Evolutionary conservation across 2,329 filamentous ascomycete species (phyloP), one percentile per base, ranked within the genome.

Genomic region (Venturia asperata): DNA sequence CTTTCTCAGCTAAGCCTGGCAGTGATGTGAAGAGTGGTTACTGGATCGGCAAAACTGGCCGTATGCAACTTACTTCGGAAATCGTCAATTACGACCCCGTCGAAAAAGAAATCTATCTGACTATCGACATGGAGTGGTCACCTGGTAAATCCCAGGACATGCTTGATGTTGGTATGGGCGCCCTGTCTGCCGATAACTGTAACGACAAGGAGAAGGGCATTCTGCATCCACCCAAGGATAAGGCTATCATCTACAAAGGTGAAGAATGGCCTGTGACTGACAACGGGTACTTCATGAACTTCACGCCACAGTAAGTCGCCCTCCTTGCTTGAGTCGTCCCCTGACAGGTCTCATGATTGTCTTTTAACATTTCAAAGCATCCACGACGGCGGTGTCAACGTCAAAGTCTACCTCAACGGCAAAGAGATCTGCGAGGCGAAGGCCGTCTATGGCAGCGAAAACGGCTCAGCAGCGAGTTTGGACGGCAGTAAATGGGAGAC

Each of bases 351-450:
- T 41, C 13, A 37, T 4, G 42, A 63, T 3, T 24, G 9, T 45
- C 43, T 21, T 49, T 49, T n/a, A 30, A 19, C 13, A 1, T n/a
- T 34, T 9, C 3, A 27, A 24, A 55, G 62, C 34, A 39, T 55
- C 19, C 62, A 63, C 45, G 62, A 63, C 30, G 63, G 63, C 11
- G 63, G 49, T 4, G 39, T 41, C 39, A 37, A 37, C 39, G n/a
- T 64, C 37, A 39, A 24, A n/a, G 13, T 60, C 1, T 37, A 39
- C n/a, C 34, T 64, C 37, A 64, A 64, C 30, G 49, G 34, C 45
- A 43, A 42, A 9, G 5, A 27, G 13, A 41, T 60, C 13, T 64
- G 63, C 49, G 49, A 64, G 3, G 30, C 47, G 5, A 60, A 34
- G 10, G 63, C 63, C 17, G 24, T 43, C 30, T 64, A 64, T 13